Base-by-base conservation (phyloP, 345 rosid species). In the Erucastrum elatum region DNA sequence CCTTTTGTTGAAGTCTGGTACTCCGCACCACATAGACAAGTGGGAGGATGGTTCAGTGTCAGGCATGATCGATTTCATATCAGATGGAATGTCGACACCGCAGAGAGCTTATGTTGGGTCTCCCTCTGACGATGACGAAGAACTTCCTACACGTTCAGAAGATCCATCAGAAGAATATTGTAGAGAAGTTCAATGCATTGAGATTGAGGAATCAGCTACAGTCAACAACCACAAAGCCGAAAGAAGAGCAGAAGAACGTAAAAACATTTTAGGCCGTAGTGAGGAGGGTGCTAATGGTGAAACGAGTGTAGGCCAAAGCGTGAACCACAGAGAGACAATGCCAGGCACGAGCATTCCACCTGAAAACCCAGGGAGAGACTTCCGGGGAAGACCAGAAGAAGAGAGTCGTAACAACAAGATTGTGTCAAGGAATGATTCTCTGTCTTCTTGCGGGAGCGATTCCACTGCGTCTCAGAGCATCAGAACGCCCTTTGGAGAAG, bases 121-220 rank as follows among this genome's bases (percentile, higher is more conserved):
- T 72, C 51, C 64, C 75, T 83, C 86, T 71, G 77, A 72, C 12
- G 46, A 73, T 35, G 16, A 69, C 0, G 79, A 80, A 63, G 83
- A 75, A 70, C 55, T 83, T 17, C 87, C 85, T 60, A 83, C 74
- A 66, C 79, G 66, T 64, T 75, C 84, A 8, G 86, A 79, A 61
- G 87, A 85, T 75, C 81, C 26, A 53, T 80, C 86, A 75, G 95
- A 90, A 77, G 97, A 88, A 74, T 87, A 83, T 86, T 89, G 96
- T 88, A 91, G 87, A 83, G 99, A 93, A 83, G 97, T 93, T 81
- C 90, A 85, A 49, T 91, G 98, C 81, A 85, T 93, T 60, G 94
- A 91, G 81, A 82, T 69, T 76, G 92, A 82, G 77, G 89, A 83
- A 64, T 73, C 84, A 53, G 70, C 37, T 58, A 74, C 8, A 1